Conservation (phyloP, 176 grass and related monocot species). For the Musa itinerans region DNA sequence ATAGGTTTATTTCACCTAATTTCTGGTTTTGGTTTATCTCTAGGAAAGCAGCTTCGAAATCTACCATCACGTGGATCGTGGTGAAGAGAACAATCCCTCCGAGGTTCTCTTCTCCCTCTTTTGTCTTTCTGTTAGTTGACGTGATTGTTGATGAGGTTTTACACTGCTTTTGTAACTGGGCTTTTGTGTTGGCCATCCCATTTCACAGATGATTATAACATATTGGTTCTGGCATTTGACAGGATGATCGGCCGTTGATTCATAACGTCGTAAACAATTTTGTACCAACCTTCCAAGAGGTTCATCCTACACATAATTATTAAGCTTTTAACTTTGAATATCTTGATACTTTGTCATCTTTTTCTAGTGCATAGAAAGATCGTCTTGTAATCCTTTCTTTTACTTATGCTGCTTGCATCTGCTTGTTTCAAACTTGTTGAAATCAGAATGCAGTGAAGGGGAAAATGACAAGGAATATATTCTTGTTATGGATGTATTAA, state of each 20-base stretch:
- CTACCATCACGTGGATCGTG: conserved; percentile 13
- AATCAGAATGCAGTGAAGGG: too few relatives aligned
- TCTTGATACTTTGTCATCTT: not conserved
- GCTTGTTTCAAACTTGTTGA: too few relatives aligned
- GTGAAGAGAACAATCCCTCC: conserved; percentile 21
- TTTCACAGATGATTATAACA: not conserved
- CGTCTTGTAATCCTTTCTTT: too few relatives aligned
- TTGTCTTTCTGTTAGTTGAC: not conserved
- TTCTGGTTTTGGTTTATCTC: not conserved
- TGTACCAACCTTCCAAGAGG: conserved; percentile 20
- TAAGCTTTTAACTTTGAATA: conserved; percentile 2
- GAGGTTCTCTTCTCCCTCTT: conserved; percentile 25
- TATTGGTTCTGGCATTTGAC: conserved; percentile 13
- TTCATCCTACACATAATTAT: not conserved
- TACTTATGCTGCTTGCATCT: too few relatives aligned
- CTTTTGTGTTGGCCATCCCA: conserved; percentile 13
- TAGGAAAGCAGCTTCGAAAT: conserved; percentile 18
- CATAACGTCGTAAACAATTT: conserved; percentile 17
- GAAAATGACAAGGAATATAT: too few relatives aligned
- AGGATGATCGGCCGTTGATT: conserved; percentile 21
- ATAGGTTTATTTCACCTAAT: not conserved
- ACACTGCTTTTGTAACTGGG: not conserved
- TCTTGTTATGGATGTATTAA: too few relatives aligned
- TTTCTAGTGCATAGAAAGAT: not conserved
- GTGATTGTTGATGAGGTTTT: not conserved